Evolutionary conservation across 345 rosid genomes (phyloP).

Genomic region (Eucalyptus erythrocorys): DNA sequence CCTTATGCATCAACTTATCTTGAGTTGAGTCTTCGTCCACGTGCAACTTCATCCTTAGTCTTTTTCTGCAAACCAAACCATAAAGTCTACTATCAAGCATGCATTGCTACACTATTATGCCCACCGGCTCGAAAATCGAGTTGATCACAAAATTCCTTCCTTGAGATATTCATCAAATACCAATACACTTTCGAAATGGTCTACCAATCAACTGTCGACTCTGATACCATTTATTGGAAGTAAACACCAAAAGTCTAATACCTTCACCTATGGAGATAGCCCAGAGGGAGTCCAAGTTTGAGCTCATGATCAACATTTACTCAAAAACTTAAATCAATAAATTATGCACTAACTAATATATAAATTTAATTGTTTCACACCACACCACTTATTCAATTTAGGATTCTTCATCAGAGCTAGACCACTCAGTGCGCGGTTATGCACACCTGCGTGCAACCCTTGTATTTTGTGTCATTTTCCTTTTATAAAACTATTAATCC

Average conservation of each 20-base stretch:
- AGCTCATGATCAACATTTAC: too few species aligned
- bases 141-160: not conserved
- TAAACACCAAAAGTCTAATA: too few species aligned
- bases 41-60: not conserved
- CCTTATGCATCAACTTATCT: not conserved
- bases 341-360: too few species aligned
- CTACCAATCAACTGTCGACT: rapidly evolving
- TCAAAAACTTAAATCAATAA: too few species aligned
- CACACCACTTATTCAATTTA: too few species aligned
- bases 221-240: not conserved
- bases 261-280: too few species aligned
- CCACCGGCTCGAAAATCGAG: rapidly evolving
- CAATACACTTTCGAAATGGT: rapidly evolving
- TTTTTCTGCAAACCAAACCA: not conserved
- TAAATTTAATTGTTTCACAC: too few species aligned
- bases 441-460: not conserved
- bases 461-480: not conserved
- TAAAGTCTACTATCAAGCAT: rapidly evolving
- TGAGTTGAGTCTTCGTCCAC: not conserved
- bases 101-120: not conserved
- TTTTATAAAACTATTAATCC: not conserved
- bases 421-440: too few species aligned
- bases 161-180: not conserved
- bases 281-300: too few species aligned
- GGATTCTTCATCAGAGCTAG: too few species aligned